Conservation (phyloP, 208 protist species). For the Trypanosoma scelopori region DNA sequence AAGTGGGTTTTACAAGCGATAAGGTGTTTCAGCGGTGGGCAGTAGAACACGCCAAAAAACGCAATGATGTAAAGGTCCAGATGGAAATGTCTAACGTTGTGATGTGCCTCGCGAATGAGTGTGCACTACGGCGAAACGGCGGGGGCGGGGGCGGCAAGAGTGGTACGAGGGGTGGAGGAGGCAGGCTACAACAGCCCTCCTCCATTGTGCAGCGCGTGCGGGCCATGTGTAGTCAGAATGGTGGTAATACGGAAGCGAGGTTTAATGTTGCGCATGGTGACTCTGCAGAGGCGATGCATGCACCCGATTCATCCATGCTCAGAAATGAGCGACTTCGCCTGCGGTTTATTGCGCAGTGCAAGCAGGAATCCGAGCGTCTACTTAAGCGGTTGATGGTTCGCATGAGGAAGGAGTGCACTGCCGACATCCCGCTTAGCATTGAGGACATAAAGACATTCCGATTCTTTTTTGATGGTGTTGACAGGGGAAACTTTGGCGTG, state of each 20-base stretch:
- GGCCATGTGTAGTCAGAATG: slow-evolving; percentile 28
- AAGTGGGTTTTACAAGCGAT: slow-evolving; percentile 51
- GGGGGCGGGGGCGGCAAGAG: neutral
- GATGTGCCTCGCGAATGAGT: slow-evolving; percentile 37
- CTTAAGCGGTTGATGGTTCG: slow-evolving; percentile 59
- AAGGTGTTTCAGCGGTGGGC: slow-evolving; percentile 35
- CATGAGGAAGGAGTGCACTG: slow-evolving; percentile 42
- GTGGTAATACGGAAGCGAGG: neutral
- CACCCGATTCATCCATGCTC: slow-evolving; percentile 33
- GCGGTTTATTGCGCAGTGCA: slow-evolving; percentile 53
- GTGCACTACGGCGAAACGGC: slow-evolving; percentile 24
- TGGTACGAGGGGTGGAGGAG: too few relatives aligned
- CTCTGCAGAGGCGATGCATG: neutral
- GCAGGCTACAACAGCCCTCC: neutral
- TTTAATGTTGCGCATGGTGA: neutral
- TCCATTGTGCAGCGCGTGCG: slow-evolving; percentile 39
- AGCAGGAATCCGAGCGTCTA: slow-evolving; percentile 39
- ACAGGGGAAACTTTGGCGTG: slow-evolving; percentile 56
- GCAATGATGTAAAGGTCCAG: slow-evolving; percentile 32
- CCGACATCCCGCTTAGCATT: slow-evolving; percentile 63
- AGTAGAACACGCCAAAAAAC: slow-evolving; percentile 22
- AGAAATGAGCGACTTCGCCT: slow-evolving; percentile 35
- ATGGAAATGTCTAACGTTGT: slow-evolving; percentile 46
- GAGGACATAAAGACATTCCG: slow-evolving; percentile 62
- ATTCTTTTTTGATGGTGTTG: slow-evolving; percentile 69